Evolutionary conservation across 2,329 filamentous ascomycete species (phyloP), one percentile per base, ranked within the genome.

Genomic region (Endothia cerciana): DNA sequence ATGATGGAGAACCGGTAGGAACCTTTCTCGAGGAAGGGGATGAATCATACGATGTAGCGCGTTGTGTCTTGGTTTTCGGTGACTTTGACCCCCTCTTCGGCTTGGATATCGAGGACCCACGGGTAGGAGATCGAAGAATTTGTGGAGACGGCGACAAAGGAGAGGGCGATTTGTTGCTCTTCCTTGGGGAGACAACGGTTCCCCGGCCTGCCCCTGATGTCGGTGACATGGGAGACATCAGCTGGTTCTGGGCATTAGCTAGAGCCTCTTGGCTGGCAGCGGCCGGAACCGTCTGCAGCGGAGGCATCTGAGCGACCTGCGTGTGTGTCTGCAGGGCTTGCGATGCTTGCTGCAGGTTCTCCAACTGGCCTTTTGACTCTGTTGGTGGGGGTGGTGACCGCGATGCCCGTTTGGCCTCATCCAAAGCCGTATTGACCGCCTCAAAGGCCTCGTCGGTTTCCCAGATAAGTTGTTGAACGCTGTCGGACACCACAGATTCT

Each of bases 401-500:
- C n/a, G 73, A 72, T 22, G 71, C 66, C 25, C 74, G 66, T 65
- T 74, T 74, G 22, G 77, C 76, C 62, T 82, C 76, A 43, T 74
- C 75, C 47, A 85, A 73, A 22, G 78, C 78, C 60, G 73, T 75
- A 2, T 77, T 80, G 30, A 82, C 78, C 15, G 79, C 77, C 71
- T 79, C 77, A 73, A 85, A 85, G 36, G 83, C 82, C 65, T 81
- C 77, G 67, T 86, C 82, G 4, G 82, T 80, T 70, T 85, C 79
- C 67, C 76, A 75, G 57, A 84, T 82, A 68, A 86, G 76, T 68
- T 80, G 76, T 62, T 81, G 77, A 3, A 83, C 74, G 65, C 78
- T 78, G 47, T 79, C 74, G 15, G 76, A 77, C 69, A 77, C 71
- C 47, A 36, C 30, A 28, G 47, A n/a, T 5, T 66, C 58, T 8